Base-by-base conservation (phyloP, 176 grass and related monocot species). In the Aegilops bicornis region DNA sequence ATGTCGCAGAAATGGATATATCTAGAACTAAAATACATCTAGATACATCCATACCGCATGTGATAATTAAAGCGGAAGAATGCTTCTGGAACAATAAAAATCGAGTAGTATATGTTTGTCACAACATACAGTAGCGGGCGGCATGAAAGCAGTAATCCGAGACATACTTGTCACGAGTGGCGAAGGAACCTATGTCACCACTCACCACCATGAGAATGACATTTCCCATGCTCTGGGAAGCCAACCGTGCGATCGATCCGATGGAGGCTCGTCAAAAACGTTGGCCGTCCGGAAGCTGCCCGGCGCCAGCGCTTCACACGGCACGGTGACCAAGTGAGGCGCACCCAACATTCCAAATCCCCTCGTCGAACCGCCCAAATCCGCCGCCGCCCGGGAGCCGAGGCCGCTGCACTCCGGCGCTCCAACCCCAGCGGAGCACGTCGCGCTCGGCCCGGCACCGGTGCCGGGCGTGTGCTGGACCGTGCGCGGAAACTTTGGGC, bases 321-420 rank as follows among this genome's bases (percentile, higher is more conserved):
- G 71, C 83, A 75, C 61, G 29, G 30, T 35, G 84, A 37, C 27
- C 84, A 40, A 8, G 24, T 20, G 0, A 76, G 85, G 45, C 29
- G 59, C 71, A 68, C 29, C 39, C 8, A 6, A 65, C 79, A 60
- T 58, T 64, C 80, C 73, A 81, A 81, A 79, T 95, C 88, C 87
- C 47, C 82, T 72, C 50, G 14, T 24, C 2, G 40, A 25, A 23
- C 93, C 79, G 88, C 68, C 82, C 90, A 78, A 92, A 90, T 87
- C 78, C 77, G 16, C 24, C 25, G 6, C 6, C 11, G 0, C 52
- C 31, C 85, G 69, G 4, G 22, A 37, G 36, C 62, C 81, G 76
- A 84, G 88, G 23, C 23, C 74, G 65, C 73, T 83, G 84, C 17
- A 2, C 30, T 45, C 50, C 31, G 12, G 32, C 30, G 43, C 42